Base-by-base conservation (phyloP, 768 basidiomycete genomes). In the Agrocybe pediades region DNA sequence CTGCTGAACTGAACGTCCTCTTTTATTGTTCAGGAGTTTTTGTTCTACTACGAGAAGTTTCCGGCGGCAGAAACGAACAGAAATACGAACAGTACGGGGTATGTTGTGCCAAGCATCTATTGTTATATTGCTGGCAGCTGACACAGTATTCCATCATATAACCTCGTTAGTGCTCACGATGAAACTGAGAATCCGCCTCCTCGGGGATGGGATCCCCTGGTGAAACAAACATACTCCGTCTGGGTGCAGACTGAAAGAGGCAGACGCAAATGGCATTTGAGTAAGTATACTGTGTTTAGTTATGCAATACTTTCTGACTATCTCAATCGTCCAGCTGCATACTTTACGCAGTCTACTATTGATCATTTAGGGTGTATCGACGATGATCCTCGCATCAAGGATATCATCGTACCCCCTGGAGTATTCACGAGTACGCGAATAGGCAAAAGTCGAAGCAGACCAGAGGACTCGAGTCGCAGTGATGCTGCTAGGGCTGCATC, bases 201-300 rank as follows among this genome's bases (percentile, higher is more conserved):
- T 1, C 74, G 80, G 46, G 80, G 81, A 53, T 85, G 84, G 84
- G 83, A 88, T 61, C 82, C 79, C 8, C 75, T 90, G 40, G 85
- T 92, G 50, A 92, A 92, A 67, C 90, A 91, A 67, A 92, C 90
- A 0, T 92, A 91, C 65, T 91, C 89, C 0, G 90, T 88, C 33
- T 89, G 84, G 84, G 82, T 87, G 26, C 76, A 82, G 51, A 83
- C 84, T 4, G 79, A 78, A 27, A 80, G 79, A 59, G 85, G 88
- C 39, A 75, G 75, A 51, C 78, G 86, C 44, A 92, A 92, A 71
- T 91, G 89, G 90, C 90, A 92, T 67, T 74, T 92, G 39, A 91
- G 90, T 91, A 65, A 67, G 84, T 72, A 44, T 44, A 29, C 11
- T 26, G 2, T 9, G 13, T 29, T 23, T 25, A 15, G 11, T 17